Percentiles rank a stretch among this genome's conserved stretches.
phyloP scores from a whole-genome alignment of 2,329 filamentous ascomycete species.

The Aspergillus neotritici region DNA sequence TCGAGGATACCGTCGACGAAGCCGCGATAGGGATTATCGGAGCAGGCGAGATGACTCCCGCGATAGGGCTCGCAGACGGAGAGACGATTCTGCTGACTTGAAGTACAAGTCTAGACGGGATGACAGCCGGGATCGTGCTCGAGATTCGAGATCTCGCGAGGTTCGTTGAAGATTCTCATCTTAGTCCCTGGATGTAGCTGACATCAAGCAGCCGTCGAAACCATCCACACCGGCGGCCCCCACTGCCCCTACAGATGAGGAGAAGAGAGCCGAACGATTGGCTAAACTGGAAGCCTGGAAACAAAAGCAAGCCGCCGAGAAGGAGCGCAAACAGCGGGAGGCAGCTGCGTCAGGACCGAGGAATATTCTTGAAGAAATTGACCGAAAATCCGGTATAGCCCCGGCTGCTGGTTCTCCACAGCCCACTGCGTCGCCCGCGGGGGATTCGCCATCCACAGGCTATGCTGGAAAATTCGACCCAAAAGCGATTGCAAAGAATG shows the following conservation, averaged over 20 bases:
- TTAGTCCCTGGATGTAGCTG: neutral
- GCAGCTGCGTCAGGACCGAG: conserved; percentile 57
- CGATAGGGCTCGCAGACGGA: conserved; percentile 58
- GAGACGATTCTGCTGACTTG: conserved; percentile 67
- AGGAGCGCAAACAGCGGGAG: conserved; percentile 66
- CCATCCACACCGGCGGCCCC: conserved; percentile 38
- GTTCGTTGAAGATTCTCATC: conserved; percentile 41
- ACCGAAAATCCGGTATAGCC: conserved; percentile 58
- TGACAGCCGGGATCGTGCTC: conserved; percentile 55
- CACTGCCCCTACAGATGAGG: conserved; percentile 58
- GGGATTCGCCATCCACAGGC: conserved; percentile 47
- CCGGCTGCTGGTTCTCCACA: conserved; percentile 49
- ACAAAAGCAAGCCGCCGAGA: conserved; percentile 71
- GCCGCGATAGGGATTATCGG: conserved; percentile 64
- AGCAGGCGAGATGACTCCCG: conserved; percentile 67
- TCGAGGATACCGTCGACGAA: conserved; percentile 55
- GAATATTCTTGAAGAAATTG: conserved; percentile 67
- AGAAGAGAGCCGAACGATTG: conserved; percentile 73
- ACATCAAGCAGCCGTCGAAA: conserved; percentile 47
- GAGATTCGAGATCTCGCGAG: conserved; percentile 51
- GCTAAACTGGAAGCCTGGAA: conserved; percentile 89
- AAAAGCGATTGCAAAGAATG: conserved; percentile 78
- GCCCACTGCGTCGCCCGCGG: conserved; percentile 47
- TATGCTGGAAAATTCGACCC: conserved; percentile 80
- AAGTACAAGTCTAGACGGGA: conserved; percentile 61